A percentile compares a stretch with the other conserved stretches of the same genome.
These are phyloP conservation scores for Cicer yamashitae DNA, from an alignment of 306 rosid species.

Conservation along the genomic window DNA sequence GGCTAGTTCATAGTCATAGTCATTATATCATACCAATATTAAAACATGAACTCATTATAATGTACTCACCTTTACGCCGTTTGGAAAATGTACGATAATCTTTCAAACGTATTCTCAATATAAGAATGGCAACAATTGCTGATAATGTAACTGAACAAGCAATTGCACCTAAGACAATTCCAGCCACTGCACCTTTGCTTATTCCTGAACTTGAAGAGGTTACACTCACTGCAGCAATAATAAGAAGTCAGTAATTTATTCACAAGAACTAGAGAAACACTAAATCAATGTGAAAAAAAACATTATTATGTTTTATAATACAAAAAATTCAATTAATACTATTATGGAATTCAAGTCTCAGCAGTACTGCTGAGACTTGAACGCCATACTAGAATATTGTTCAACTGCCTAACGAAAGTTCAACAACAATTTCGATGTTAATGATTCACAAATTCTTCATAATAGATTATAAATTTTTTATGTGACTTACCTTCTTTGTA, in stretches of 20 bases:
- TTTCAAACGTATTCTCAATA: slow-evolving; percentile 55
- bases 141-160: slow-evolving; percentile 66
- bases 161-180: slow-evolving; percentile 73
- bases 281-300: background rate
- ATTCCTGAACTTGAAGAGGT: slow-evolving; percentile 53
- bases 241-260: slow-evolving; percentile 9
- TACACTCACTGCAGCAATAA: slow-evolving; percentile 48
- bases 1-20: background rate
- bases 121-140: slow-evolving; percentile 60
- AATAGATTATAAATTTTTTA: background rate
- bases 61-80: slow-evolving; percentile 72
- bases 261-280: slow-evolving; percentile 13
- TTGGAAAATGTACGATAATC: slow-evolving; percentile 48
- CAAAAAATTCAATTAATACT: background rate
- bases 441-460: too few species aligned
- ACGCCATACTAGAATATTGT: too few species aligned
- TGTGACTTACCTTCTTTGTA: slow-evolving; percentile 65
- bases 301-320: background rate
- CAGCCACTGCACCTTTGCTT: slow-evolving; percentile 75
- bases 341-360: too few species aligned
- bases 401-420: background rate
- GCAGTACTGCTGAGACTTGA: too few species aligned
- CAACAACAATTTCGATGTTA: too few species aligned
- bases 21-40: too few species aligned
- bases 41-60: background rate